Conservation (phyloP, 768 basidiomycete species). For the Phylloporus sp. region DNA sequence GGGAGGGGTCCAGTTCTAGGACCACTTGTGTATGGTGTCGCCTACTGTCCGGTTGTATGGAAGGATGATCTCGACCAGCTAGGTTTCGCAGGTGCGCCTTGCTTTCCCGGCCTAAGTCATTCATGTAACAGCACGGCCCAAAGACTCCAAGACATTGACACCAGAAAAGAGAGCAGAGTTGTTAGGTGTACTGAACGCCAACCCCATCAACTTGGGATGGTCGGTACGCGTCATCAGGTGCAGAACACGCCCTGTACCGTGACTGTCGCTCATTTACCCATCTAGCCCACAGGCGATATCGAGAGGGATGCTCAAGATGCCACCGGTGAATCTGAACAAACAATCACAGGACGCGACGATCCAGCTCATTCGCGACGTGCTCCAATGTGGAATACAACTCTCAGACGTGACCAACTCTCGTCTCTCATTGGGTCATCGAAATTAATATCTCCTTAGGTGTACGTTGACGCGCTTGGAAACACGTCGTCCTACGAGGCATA, state of each 20-base stretch:
- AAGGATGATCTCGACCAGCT: slow-evolving; percentile 67
- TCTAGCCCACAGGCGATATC: slow-evolving; percentile 88
- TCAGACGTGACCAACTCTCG: slow-evolving; percentile 53
- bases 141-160: slow-evolving; percentile 92
- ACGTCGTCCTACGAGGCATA: slow-evolving; percentile 82
- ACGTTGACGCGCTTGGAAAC: slow-evolving; percentile 91
- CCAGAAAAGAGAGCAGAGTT: slow-evolving; percentile 63
- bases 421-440: background rate
- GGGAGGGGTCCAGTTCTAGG: slow-evolving; percentile 95
- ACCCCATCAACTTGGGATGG: slow-evolving; percentile 73
- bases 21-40: slow-evolving; percentile 93
- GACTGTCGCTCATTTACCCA: slow-evolving; percentile 2
- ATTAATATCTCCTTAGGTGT: slow-evolving; percentile 51
- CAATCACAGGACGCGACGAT: slow-evolving; percentile 90
- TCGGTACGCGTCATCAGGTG: slow-evolving; percentile 76
- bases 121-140: background rate
- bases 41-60: slow-evolving; percentile 85
- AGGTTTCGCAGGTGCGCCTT: slow-evolving; percentile 80
- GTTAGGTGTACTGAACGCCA: slow-evolving; percentile 62
- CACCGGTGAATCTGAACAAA: slow-evolving; percentile 82
- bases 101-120: background rate
- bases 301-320: slow-evolving; percentile 80
- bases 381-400: slow-evolving; percentile 75
- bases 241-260: background rate
- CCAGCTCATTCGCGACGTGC: slow-evolving; percentile 77